Evolutionary conservation across 108 stramenopile species (phyloP).

Genomic region (Nannochloropsis gaditana): DNA sequence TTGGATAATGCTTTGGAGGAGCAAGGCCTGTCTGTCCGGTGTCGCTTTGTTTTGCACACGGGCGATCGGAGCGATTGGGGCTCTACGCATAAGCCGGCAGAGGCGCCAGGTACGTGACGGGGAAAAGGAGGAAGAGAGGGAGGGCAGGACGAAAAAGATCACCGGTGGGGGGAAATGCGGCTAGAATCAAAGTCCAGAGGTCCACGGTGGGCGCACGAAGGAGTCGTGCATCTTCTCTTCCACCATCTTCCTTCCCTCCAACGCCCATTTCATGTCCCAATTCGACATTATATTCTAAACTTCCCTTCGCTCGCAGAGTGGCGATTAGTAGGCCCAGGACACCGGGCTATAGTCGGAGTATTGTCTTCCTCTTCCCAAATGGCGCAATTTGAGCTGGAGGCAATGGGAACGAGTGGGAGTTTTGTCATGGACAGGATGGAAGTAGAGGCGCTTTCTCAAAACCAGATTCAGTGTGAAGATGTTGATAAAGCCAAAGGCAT

Average conservation of each 20-base stretch:
- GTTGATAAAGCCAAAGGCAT: background rate
- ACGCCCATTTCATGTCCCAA: background rate
- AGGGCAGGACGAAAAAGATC: background rate
- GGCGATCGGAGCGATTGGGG: background rate
- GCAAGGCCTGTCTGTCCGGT: background rate
- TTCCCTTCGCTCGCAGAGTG: background rate
- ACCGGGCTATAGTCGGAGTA: background rate
- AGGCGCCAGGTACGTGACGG: background rate
- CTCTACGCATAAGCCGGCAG: background rate
- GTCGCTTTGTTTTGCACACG: background rate
- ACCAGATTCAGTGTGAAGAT: background rate
- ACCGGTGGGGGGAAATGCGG: background rate
- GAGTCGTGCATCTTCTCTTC: background rate
- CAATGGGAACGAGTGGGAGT: background rate
- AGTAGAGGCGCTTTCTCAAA: background rate
- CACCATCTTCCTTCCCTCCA: background rate
- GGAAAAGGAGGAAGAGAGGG: background rate
- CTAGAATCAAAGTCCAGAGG: background rate
- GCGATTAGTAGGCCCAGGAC: background rate
- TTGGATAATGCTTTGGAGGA: background rate
- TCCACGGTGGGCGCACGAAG: background rate
- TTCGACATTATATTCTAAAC: background rate
- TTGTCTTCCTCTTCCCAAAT: background rate
- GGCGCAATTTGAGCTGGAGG: slow-evolving; percentile 7
- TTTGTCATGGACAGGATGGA: background rate